Evolutionary conservation across 2,329 filamentous ascomycete species (phyloP).

Genomic region (Beauveria asiatica): DNA sequence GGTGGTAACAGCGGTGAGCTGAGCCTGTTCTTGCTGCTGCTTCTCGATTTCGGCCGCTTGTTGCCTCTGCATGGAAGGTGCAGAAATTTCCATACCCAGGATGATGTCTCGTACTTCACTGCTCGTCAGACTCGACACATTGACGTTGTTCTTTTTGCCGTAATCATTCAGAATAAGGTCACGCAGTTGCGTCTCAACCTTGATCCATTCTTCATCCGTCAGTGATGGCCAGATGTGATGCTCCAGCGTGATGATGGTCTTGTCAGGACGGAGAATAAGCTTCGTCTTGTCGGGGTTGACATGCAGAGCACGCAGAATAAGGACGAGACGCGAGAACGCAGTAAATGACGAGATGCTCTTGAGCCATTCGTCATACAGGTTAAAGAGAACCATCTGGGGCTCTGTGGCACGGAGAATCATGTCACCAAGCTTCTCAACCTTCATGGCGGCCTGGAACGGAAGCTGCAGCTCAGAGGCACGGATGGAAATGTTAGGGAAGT

Average conservation of each 20-base stretch:
- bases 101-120: conserved; percentile 98
- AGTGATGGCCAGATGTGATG: conserved; percentile 98
- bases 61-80: conserved; percentile 94
- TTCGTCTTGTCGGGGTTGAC: conserved; percentile 99
- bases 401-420: conserved; percentile 98
- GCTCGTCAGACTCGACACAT: conserved; percentile 90
- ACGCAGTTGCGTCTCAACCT: conserved; percentile 93
- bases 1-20: conserved; percentile 93
- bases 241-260: conserved; percentile 95
- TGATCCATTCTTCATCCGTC: conserved; percentile 96
- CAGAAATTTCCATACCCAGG: conserved; percentile 97
- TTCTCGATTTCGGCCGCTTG: conserved; percentile 98
- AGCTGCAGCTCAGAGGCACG: conserved; percentile 93
- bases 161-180: conserved; percentile 98
- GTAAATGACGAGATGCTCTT: conserved; percentile 99
- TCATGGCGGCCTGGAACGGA: conserved; percentile 99
- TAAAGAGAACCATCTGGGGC: conserved; percentile 99
- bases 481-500: conserved; percentile 99
- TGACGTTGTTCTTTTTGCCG: conserved; percentile 99
- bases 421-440: conserved; percentile 97
- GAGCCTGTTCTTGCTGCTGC: conserved; percentile 93
- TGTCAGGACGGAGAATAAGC: conserved; percentile 86
- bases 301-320: conserved; percentile 89
- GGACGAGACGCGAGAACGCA: conserved; percentile 87
- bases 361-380: conserved; percentile 96